These are phyloP conservation scores for Aspergillus avenaceus DNA, from an alignment of 495 filamentous ascomycete species.

Conservation along the genomic window DNA sequence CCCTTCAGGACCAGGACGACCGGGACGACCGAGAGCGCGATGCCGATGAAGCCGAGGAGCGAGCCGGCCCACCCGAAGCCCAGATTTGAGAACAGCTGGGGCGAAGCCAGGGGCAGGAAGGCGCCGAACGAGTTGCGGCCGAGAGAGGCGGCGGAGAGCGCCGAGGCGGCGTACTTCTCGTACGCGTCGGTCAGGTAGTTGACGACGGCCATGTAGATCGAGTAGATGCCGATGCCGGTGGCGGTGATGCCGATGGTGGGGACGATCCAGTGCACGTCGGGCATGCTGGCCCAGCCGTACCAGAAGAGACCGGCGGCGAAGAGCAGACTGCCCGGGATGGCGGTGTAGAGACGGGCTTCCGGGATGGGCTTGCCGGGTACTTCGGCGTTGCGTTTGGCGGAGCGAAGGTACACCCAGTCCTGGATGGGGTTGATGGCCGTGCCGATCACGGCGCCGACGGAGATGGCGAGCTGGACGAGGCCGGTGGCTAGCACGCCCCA, in stretches of 20 bases:
- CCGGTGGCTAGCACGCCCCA: conserved; percentile 32
- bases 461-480: conserved; percentile 38
- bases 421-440: conserved; percentile 38
- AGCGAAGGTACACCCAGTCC: conserved; percentile 34
- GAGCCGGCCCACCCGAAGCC: conserved; percentile 43
- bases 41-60: conserved; percentile 37
- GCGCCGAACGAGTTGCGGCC: conserved; percentile 32
- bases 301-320: conserved; percentile 39
- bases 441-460: conserved; percentile 37
- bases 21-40: conserved; percentile 34
- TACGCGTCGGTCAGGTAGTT: conserved; percentile 48
- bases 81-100: conserved; percentile 32
- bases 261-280: conserved; percentile 37
- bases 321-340: conserved; percentile 37
- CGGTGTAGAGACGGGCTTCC: conserved; percentile 38
- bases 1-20: conserved; percentile 34
- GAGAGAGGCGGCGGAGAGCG: conserved; percentile 31
- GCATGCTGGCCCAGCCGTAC: conserved; percentile 36
- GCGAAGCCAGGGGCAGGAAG: conserved; percentile 35
- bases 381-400: conserved; percentile 23
- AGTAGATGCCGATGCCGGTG: conserved; percentile 38
- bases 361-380: conserved; percentile 29
- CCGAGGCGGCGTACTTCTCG: conserved; percentile 35
- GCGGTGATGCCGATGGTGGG: conserved; percentile 31
- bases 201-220: conserved; percentile 45